These are phyloP conservation scores for Diatrype stigma DNA, from an alignment of 2,329 filamentous ascomycete species.

Conservation along the genomic window DNA sequence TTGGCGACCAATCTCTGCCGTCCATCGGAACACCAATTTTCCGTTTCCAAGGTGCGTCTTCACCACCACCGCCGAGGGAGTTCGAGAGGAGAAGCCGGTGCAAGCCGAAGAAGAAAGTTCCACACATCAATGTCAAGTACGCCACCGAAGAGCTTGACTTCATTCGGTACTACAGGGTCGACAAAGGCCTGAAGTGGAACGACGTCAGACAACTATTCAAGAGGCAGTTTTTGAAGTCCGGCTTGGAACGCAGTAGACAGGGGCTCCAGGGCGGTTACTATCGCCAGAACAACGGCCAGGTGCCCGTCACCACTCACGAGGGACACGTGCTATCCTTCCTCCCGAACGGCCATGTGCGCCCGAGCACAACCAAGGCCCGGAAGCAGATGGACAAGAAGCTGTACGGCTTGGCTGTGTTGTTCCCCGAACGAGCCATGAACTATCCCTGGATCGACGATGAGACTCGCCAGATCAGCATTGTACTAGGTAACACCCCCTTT, in stretches of 20 bases:
- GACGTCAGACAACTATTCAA: constrained; percentile 13
- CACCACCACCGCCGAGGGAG: constrained; percentile 2
- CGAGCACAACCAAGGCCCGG: constrained; percentile 15
- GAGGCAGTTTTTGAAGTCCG: constrained; percentile 17
- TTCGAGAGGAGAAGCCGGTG: constrained; percentile 4
- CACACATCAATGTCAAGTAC: constrained; percentile 31
- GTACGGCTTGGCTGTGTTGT: constrained; percentile 33
- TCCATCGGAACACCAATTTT: not conserved
- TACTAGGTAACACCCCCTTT: constrained; percentile 31
- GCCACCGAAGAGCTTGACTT: constrained; percentile 23
- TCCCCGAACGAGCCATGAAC: constrained; percentile 42
- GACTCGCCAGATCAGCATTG: constrained; percentile 32
- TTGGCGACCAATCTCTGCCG: not conserved
- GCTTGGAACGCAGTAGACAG: constrained; percentile 13
- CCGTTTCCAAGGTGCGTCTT: not conserved
- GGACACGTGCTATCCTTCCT: constrained; percentile 18
- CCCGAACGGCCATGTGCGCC: constrained; percentile 22
- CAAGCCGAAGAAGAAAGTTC: constrained; percentile 4
- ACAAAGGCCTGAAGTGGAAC: constrained; percentile 19
- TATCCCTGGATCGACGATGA: constrained; percentile 41
- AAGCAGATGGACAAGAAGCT: constrained; percentile 21
- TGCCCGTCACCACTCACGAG: constrained; percentile 17
- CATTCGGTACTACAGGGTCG: constrained; percentile 25
- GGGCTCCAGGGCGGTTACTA: constrained; percentile 29
- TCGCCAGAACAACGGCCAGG: constrained; percentile 20